Percentiles rank a stretch among this genome's conserved stretches.
These are phyloP conservation scores for Bipolaris cookei DNA, from an alignment of 2,329 filamentous ascomycete species.

Conservation along the genomic window DNA sequence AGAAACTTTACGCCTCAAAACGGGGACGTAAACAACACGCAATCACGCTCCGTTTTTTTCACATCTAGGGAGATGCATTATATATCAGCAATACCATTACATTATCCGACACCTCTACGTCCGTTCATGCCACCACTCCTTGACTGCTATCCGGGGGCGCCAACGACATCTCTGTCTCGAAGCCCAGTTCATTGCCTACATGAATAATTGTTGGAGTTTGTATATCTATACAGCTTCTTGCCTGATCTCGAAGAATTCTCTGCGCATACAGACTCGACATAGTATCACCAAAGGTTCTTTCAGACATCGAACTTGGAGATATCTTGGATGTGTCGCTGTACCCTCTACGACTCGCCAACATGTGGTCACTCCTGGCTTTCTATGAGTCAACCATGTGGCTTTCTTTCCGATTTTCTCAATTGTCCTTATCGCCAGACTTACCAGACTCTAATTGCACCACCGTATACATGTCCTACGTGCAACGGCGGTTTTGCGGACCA, in stretches of 20 bases:
- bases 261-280: too few relatives aligned
- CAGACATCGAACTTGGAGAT: not conserved
- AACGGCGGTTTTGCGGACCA: constrained; percentile 36
- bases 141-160: not conserved
- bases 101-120: constrained; percentile 11
- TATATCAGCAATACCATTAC: constrained; percentile 25
- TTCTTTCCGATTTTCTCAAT: constrained; percentile 49
- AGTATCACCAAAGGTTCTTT: not conserved
- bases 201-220: not conserved
- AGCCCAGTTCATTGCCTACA: not conserved
- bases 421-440: constrained; percentile 49
- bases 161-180: not conserved
- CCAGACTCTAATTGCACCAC: constrained; percentile 36
- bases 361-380: constrained; percentile 59
- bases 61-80: constrained; percentile 17
- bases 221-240: not conserved
- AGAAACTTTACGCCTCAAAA: constrained; percentile 16
- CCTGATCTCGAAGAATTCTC: not conserved
- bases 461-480: constrained; percentile 38
- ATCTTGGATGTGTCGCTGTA: constrained; percentile 55
- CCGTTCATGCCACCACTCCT: constrained; percentile 1
- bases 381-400: constrained; percentile 54
- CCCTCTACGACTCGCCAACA: constrained; percentile 53
- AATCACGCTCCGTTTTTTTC: constrained; percentile 17
- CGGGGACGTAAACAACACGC: constrained; percentile 10